These are phyloP conservation scores for Pseudocohnilembus persalinus DNA, from an alignment of 169 alveolate species.

Conservation along the genomic window DNA sequence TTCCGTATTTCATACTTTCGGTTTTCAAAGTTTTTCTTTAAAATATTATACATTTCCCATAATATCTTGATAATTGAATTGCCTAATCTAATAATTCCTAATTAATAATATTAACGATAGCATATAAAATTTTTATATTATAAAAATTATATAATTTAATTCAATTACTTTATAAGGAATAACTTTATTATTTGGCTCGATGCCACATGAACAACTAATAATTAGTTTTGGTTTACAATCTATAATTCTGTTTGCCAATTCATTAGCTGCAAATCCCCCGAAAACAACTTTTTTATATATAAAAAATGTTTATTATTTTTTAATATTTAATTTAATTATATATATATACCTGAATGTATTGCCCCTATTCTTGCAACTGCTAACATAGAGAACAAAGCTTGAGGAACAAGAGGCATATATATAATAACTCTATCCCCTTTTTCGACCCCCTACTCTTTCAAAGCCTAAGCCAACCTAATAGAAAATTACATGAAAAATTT, in stretches of 20 bases:
- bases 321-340: no score
- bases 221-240: conserved; percentile 79
- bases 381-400: conserved; percentile 77
- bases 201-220: conserved; percentile 85
- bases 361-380: conserved; percentile 88
- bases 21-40: conserved; percentile 40
- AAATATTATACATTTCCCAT: conserved; percentile 47
- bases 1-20: conserved; percentile 1
- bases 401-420: conserved; percentile 89
- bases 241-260: conserved; percentile 78
- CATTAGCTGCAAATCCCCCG: conserved; percentile 86
- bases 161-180: not conserved
- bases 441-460: conserved; percentile 74
- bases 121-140: no score
- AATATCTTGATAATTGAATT: conserved; percentile 50
- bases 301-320: no score
- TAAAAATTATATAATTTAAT: no score
- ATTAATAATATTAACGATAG: conserved; percentile 50
- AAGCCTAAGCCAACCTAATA: conserved; percentile 91
- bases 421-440: conserved; percentile 82
- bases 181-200: conserved; percentile 79
- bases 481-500: no score
- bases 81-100: conserved; percentile 80
- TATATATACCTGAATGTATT: conserved; percentile 57
- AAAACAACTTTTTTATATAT: conserved; percentile 60